Evolutionary conservation across 202 grass and related monocot genomes (phyloP).

Genomic region (Musa balbisiana): DNA sequence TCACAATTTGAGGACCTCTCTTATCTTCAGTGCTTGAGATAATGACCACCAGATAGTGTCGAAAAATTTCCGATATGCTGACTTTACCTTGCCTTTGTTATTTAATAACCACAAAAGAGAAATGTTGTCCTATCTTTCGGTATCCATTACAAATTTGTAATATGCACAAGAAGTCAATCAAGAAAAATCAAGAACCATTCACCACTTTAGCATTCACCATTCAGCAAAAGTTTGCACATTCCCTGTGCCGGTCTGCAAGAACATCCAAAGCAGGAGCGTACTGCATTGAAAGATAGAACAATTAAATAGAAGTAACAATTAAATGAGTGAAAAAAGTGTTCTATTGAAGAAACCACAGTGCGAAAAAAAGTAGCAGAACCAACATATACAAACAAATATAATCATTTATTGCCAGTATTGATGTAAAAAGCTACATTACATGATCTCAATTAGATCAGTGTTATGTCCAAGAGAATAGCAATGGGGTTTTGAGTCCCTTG

Average conservation of each 20-base stretch:
- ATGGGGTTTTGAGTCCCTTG: too few species aligned
- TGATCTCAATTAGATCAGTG: too few species aligned
- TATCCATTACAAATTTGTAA: neutral
- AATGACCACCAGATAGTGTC: neutral
- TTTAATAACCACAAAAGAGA: neutral
- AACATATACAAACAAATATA: too few species aligned
- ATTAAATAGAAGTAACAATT: neutral
- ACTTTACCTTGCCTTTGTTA: neutral
- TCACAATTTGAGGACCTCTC: neutral
- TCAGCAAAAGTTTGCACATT: neutral
- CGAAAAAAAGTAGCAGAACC: too few species aligned
- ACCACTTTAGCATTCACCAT: neutral
- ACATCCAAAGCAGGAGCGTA: neutral
- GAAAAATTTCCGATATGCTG: neutral
- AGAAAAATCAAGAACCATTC: neutral
- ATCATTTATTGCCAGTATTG: too few species aligned
- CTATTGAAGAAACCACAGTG: too few species aligned
- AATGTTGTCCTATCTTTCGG: neutral
- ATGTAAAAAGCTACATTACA: too few species aligned
- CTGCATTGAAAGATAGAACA: too few species aligned
- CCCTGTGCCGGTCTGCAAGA: neutral
- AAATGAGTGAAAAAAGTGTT: neutral
- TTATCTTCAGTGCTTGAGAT: neutral
- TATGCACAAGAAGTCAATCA: neutral
- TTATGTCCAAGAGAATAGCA: too few species aligned